Conservation (phyloP, 2,329 filamentous ascomycete species). For the Neofusicoccum cordaticola region DNA sequence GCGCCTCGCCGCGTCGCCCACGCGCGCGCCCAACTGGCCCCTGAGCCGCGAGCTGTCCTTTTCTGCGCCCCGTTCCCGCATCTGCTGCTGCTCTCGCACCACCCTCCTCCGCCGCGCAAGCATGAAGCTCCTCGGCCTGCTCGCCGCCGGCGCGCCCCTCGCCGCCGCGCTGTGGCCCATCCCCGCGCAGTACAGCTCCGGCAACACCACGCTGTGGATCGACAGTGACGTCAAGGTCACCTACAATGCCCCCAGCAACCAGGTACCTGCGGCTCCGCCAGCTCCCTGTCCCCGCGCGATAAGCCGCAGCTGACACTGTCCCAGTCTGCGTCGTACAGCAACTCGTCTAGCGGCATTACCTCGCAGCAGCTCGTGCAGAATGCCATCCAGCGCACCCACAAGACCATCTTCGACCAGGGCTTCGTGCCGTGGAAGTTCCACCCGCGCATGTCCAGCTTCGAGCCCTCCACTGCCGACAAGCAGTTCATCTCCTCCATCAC, state of each 20-base stretch:
- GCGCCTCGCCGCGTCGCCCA: not conserved
- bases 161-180: constrained; percentile 44
- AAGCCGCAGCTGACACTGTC: constrained; percentile 20
- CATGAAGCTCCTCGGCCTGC: constrained; percentile 26
- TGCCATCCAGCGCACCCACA: constrained; percentile 54
- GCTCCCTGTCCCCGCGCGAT: not conserved
- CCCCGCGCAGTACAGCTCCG: constrained; percentile 36
- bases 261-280: constrained; percentile 25
- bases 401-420: constrained; percentile 63
- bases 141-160: constrained; percentile 25
- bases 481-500: constrained; percentile 58
- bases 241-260: constrained; percentile 33
- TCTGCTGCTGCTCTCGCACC: not conserved
- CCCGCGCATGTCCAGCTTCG: constrained; percentile 60
- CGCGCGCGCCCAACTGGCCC: not conserved
- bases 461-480: constrained; percentile 54
- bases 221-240: constrained; percentile 36
- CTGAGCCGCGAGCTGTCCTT: not conserved
- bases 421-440: constrained; percentile 79
- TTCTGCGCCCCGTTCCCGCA: not conserved
- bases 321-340: constrained; percentile 22
- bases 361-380: constrained; percentile 44
- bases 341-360: constrained; percentile 1
- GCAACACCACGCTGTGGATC: constrained; percentile 42
- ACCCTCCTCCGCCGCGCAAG: no score